phyloP scores from a whole-genome alignment of 169 alveolate species.

The Cryptosporidium sp. region DNA sequence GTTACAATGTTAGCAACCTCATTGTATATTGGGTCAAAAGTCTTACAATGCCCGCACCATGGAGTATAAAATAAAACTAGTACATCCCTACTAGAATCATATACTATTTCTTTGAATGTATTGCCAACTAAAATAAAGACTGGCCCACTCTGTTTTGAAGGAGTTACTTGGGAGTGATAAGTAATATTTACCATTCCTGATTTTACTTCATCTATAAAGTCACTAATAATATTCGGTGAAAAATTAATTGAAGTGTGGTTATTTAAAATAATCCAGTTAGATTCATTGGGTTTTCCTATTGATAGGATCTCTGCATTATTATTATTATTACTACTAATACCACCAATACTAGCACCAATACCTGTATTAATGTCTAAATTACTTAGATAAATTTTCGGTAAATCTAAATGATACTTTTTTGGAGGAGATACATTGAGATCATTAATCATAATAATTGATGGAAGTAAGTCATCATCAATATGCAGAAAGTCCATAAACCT shows the following conservation, averaged over 20 bases:
- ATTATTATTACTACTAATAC: neutral
- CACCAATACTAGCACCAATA: neutral
- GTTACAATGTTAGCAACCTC: slow-evolving; percentile 84
- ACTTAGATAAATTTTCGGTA: slow-evolving; percentile 17
- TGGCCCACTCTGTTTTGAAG: slow-evolving; percentile 73
- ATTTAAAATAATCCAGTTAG: slow-evolving; percentile 50
- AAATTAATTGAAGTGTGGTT: slow-evolving; percentile 54
- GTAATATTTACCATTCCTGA: slow-evolving; percentile 29
- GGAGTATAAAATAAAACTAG: slow-evolving; percentile 90
- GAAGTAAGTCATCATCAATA: slow-evolving; percentile 49
- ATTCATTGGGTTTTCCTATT: slow-evolving; percentile 27
- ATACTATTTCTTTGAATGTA: slow-evolving; percentile 83
- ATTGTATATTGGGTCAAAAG: slow-evolving; percentile 87
- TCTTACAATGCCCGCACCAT: slow-evolving; percentile 92
- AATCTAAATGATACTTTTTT: slow-evolving; percentile 40
- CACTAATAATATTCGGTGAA: slow-evolving; percentile 49
- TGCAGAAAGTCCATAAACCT: slow-evolving; percentile 68
- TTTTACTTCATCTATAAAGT: slow-evolving; percentile 57
- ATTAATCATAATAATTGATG: slow-evolving; percentile 10
- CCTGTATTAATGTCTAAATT: slow-evolving; percentile 3
- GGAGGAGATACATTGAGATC: slow-evolving; percentile 68
- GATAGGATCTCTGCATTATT: slow-evolving; percentile 1
- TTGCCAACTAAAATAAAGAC: slow-evolving; percentile 84
- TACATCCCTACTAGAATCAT: slow-evolving; percentile 83
- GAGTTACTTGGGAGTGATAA: slow-evolving; percentile 35